phyloP scores from a whole-genome alignment of 1,139 yeast genomes.

The Geotrichum citri-aurantii region DNA sequence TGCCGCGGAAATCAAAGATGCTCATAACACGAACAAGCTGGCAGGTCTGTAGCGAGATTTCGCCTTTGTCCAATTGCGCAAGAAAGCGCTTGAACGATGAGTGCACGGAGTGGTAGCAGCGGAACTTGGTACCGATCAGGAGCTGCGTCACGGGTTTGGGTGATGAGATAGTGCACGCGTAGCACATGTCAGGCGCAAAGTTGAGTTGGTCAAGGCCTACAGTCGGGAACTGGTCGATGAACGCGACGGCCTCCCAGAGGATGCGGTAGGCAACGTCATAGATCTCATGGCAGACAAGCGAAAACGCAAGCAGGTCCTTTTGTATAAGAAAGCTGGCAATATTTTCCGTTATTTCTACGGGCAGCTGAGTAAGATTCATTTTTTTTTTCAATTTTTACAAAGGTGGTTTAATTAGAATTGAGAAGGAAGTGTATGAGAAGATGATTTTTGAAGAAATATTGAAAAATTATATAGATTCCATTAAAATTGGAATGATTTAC shows the following conservation, averaged over 20 bases:
- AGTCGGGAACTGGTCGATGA: conserved; percentile 9
- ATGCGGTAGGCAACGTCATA: conserved; percentile 8
- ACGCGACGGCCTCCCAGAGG: conserved; percentile 11
- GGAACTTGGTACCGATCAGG: conserved; percentile 6
- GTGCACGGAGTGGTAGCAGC: conserved; percentile 8
- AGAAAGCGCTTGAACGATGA: conserved; percentile 4
- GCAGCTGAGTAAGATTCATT: conserved; percentile 10
- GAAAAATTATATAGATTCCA: background rate
- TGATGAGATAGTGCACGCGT: conserved; percentile 11
- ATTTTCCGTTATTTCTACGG: conserved; percentile 8
- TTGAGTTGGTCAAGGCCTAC: conserved; percentile 10
- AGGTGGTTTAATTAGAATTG: background rate
- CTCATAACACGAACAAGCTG: conserved; percentile 3
- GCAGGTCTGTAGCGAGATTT: background rate
- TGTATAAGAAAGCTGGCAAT: conserved; percentile 7
- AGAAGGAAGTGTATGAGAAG: background rate
- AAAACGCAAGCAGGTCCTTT: conserved; percentile 4
- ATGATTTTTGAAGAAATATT: no score
- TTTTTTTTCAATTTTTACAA: no score
- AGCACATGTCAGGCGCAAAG: conserved; percentile 8
- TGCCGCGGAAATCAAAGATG: conserved; percentile 10
- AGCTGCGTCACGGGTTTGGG: conserved; percentile 3
- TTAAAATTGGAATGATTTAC: no score
- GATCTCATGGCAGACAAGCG: conserved; percentile 1
- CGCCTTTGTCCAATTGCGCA: background rate